These are phyloP conservation scores for Talaromyces sp. DNA, from an alignment of 2,329 filamentous ascomycete species.

Conservation along the genomic window DNA sequence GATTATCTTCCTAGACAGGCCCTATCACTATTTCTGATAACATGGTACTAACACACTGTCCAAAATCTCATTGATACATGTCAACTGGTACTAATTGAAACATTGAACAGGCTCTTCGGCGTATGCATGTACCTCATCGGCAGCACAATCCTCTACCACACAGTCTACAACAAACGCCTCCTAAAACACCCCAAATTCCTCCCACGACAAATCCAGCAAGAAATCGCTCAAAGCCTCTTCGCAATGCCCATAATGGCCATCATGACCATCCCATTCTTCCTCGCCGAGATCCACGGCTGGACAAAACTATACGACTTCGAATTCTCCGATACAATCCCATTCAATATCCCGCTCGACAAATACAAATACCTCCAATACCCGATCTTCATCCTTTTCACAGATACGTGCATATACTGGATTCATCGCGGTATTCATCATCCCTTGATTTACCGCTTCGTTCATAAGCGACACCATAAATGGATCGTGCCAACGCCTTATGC, in stretches of 20 bases:
- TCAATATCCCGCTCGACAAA: constrained; percentile 51
- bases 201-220: constrained; percentile 73
- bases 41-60: constrained; percentile 20
- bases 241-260: constrained; percentile 70
- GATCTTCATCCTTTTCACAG: constrained; percentile 71
- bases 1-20: constrained; percentile 26
- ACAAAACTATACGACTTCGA: constrained; percentile 69
- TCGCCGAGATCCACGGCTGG: constrained; percentile 69
- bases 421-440: constrained; percentile 72
- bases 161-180: constrained; percentile 77
- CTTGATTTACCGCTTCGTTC: constrained; percentile 69
- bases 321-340: background rate
- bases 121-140: background rate
- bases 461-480: constrained; percentile 94
- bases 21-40: constrained; percentile 27
- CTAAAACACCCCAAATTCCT: constrained; percentile 78
- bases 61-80: too few relatives aligned
- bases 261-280: constrained; percentile 68
- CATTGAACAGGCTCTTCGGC: constrained; percentile 17
- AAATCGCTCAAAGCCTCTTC: constrained; percentile 66
- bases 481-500: constrained; percentile 86
- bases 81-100: background rate
- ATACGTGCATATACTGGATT: constrained; percentile 75
- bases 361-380: constrained; percentile 73
- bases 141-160: constrained; percentile 59